Evolutionary conservation across 2,329 filamentous ascomycete genomes (phyloP).

Genomic region (Dactylonectria estremocensis): DNA sequence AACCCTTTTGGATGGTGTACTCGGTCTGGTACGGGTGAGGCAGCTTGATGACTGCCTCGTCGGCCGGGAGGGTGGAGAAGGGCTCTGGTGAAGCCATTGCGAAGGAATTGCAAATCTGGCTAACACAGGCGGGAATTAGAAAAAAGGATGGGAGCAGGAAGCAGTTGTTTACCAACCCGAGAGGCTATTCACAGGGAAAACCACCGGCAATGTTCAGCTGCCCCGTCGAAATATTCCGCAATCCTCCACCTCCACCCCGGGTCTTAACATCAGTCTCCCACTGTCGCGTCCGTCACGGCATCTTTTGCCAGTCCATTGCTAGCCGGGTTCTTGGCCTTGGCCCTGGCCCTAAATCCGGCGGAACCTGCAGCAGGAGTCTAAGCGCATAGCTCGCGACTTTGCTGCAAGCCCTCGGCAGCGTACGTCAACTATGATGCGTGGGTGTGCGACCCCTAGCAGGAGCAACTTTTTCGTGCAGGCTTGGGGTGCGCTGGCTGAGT

Average conservation of each 20-base stretch:
- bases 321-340: constrained; percentile 16
- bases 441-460: constrained; percentile 1
- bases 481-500: constrained; percentile 1
- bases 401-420: constrained; percentile 8
- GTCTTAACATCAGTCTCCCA: constrained; percentile 18
- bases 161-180: constrained; percentile 2
- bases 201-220: not conserved
- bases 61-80: constrained; percentile 45
- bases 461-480: not conserved
- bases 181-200: constrained; percentile 43
- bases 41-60: constrained; percentile 62
- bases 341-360: not conserved
- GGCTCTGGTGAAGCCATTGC: constrained; percentile 39
- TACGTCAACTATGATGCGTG: constrained; percentile 22
- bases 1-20: constrained; percentile 58
- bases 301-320: constrained; percentile 11
- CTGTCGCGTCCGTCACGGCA: constrained; percentile 1
- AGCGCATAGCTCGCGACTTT: constrained; percentile 13
- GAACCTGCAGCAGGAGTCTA: constrained; percentile 13
- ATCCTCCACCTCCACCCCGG: constrained; percentile 15
- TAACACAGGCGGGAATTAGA: constrained; percentile 8
- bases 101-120: constrained; percentile 6
- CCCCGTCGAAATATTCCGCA: constrained; percentile 10
- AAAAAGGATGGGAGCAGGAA: constrained; percentile 1
- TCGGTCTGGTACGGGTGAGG: constrained; percentile 66